Conservation (phyloP, 73 alveolate species). For the Paramecium biaurelia region DNA sequence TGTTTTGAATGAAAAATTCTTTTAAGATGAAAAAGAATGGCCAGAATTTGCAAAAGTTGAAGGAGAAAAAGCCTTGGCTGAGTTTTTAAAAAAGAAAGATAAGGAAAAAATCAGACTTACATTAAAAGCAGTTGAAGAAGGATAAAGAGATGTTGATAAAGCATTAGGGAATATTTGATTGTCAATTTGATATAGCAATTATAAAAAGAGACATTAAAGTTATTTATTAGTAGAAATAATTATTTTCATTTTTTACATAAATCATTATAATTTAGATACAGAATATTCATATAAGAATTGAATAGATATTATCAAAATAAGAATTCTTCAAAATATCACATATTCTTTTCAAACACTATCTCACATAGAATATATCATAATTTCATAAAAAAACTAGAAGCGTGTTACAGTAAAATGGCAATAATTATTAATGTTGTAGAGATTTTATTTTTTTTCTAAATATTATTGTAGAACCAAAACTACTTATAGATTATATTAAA, state of each 20-base stretch:
- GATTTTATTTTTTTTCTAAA: too few relatives aligned
- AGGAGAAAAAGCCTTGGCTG: constrained; percentile 13
- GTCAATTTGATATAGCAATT: background rate
- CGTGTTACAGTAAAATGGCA: too few relatives aligned
- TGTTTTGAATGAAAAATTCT: background rate
- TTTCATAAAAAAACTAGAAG: too few relatives aligned
- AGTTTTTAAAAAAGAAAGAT: background rate
- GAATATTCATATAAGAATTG: too few relatives aligned
- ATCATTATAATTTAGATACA: too few relatives aligned
- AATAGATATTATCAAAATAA: too few relatives aligned
- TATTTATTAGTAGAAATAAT: background rate
- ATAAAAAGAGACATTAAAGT: background rate
- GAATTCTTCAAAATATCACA: too few relatives aligned
- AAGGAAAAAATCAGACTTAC: constrained; percentile 37
- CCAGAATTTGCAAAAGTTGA: background rate
- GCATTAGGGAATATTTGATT: background rate
- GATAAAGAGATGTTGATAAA: background rate
- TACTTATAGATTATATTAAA: too few relatives aligned
- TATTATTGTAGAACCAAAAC: too few relatives aligned
- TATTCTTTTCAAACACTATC: too few relatives aligned
- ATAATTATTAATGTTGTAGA: too few relatives aligned
- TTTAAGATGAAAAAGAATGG: background rate
- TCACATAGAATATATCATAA: too few relatives aligned
- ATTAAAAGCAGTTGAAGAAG: constrained; percentile 8
- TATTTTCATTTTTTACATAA: background rate